phyloP scores from a whole-genome alignment of 176 grass and related monocot genomes.

The Eleusine indica region DNA sequence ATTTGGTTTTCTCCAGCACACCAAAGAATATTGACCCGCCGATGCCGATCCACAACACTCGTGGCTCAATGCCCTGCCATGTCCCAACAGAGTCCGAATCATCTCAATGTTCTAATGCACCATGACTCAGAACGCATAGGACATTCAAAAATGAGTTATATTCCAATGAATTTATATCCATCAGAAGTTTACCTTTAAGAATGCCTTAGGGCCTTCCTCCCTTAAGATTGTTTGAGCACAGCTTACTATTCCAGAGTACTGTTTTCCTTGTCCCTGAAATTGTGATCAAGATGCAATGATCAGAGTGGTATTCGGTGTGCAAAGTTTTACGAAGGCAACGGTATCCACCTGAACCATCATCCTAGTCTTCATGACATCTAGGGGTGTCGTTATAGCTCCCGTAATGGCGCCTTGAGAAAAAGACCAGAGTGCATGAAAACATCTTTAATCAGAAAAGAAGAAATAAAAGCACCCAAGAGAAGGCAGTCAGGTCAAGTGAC shows the following conservation, averaged over 20 bases:
- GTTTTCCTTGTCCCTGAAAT: conserved; percentile 65
- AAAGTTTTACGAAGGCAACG: conserved; percentile 7
- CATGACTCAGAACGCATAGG: background rate
- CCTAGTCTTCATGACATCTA: conserved; percentile 96
- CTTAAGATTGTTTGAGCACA: conserved; percentile 83
- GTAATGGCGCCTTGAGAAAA: conserved; percentile 73
- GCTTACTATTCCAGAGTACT: conserved; percentile 68
- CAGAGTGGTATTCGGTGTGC: background rate
- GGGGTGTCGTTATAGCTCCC: conserved; percentile 89
- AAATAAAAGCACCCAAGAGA: background rate
- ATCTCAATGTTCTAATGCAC: background rate
- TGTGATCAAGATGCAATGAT: background rate
- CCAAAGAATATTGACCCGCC: conserved; percentile 96
- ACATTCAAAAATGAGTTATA: background rate
- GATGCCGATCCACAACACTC: conserved; percentile 93
- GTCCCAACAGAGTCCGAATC: conserved; percentile 1
- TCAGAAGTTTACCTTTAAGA: conserved; percentile 65
- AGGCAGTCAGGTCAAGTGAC: background rate
- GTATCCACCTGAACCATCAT: conserved; percentile 87
- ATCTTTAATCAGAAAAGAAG: background rate
- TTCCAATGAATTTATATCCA: background rate
- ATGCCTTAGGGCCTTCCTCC: conserved; percentile 79
- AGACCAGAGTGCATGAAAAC: background rate
- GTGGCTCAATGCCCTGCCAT: conserved; percentile 79
- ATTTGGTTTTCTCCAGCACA: conserved; percentile 84